Evolutionary conservation across 2,329 filamentous ascomycete species (phyloP).

Genomic region (Fusarium stilboides): DNA sequence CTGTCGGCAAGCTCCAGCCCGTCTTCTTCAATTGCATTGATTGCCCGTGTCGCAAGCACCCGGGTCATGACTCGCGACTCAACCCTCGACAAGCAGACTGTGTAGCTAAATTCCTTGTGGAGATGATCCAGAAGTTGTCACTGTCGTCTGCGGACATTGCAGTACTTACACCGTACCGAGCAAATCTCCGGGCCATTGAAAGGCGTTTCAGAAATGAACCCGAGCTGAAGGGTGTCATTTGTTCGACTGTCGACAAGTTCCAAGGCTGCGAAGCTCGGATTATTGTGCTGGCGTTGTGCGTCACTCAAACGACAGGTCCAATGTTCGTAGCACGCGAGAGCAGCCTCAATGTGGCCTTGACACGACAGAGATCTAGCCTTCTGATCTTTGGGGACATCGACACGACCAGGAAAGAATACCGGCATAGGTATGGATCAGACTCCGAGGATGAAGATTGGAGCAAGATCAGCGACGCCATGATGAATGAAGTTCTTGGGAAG

Average conservation of each 20-base stretch:
- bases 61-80: neutral
- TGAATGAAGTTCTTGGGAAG: too few relatives aligned
- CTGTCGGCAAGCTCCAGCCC: rapidly evolving
- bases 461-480: too few relatives aligned
- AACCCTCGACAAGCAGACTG: slow-evolving; percentile 3
- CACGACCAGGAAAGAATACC: too few relatives aligned
- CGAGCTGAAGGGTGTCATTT: rapidly evolving
- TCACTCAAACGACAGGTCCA: neutral
- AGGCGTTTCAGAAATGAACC: neutral
- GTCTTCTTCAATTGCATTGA: neutral
- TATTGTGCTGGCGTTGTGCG: neutral
- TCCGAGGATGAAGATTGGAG: too few relatives aligned
- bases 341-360: slow-evolving; percentile 8
- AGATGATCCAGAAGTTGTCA: neutral
- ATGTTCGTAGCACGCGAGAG: neutral
- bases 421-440: too few relatives aligned
- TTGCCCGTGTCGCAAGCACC: neutral
- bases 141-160: neutral
- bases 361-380: slow-evolving; percentile 1
- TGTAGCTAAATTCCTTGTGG: neutral
- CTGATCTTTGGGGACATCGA: slow-evolving; percentile 15
- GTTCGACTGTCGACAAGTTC: neutral
- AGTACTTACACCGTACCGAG: slow-evolving; percentile 3
- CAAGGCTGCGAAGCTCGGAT: slow-evolving; percentile 11
- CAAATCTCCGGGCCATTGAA: neutral